phyloP scores from a whole-genome alignment of 192 early-diverging fungal species.

The Coemansia sp. region DNA sequence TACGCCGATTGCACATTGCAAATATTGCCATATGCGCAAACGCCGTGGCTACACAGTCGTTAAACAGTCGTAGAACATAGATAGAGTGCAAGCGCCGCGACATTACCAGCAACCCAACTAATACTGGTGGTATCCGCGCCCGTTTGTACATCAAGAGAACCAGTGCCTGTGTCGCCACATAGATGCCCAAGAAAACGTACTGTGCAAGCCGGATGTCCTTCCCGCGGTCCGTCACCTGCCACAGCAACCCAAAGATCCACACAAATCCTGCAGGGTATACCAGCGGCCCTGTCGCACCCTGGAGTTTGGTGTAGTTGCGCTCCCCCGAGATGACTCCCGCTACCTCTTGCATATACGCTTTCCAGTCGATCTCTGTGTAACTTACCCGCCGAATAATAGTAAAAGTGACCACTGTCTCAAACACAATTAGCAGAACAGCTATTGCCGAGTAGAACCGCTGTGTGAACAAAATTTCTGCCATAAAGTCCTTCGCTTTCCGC shows the following conservation, averaged over 20 bases:
- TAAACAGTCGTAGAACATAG: slow-evolving; percentile 89
- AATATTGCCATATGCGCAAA: slow-evolving; percentile 71
- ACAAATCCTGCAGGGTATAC: slow-evolving; percentile 94
- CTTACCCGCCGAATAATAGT: slow-evolving; percentile 33
- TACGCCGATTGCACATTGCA: slow-evolving; percentile 62
- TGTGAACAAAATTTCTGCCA: slow-evolving; percentile 12
- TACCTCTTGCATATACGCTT: slow-evolving; percentile 95
- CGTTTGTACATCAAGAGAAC: slow-evolving; percentile 71
- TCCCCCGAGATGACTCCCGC: slow-evolving; percentile 78
- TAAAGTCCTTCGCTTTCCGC: background rate
- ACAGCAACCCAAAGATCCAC: slow-evolving; percentile 79
- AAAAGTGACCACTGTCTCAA: slow-evolving; percentile 18
- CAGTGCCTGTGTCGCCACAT: slow-evolving; percentile 67
- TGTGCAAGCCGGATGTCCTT: slow-evolving; percentile 75
- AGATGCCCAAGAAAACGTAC: slow-evolving; percentile 80
- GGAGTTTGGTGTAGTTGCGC: slow-evolving; percentile 77
- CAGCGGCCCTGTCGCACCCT: slow-evolving; percentile 91
- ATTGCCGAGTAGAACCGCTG: slow-evolving; percentile 23
- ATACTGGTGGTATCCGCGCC: slow-evolving; percentile 68
- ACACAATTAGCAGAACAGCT: slow-evolving; percentile 17
- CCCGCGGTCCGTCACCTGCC: slow-evolving; percentile 71
- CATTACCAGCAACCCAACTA: slow-evolving; percentile 66
- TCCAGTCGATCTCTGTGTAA: slow-evolving; percentile 97
- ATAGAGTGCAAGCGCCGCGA: slow-evolving; percentile 95
- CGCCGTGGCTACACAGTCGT: slow-evolving; percentile 92